Evolutionary conservation across 257 asterid species (phyloP).

Genomic region (Scutellaria barbata): DNA sequence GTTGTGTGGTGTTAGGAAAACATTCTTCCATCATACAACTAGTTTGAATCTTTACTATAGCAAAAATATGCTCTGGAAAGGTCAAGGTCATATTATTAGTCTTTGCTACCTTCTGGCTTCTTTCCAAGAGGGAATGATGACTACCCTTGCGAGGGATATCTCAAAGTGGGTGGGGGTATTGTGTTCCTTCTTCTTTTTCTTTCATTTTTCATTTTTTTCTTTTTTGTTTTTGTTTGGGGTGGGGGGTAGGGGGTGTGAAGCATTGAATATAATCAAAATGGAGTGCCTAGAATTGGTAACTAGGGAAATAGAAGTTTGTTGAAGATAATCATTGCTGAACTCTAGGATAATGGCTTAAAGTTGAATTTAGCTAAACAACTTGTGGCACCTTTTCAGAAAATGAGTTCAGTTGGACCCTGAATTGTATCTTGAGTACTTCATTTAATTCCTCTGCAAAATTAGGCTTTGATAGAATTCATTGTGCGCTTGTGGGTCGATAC

Average conservation of each 20-base stretch:
- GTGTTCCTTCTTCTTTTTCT: background rate
- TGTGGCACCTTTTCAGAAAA: background rate
- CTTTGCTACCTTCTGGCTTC: too few species aligned
- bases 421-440: background rate
- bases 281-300: background rate
- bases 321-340: constrained; percentile 24
- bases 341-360: background rate
- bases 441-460: constrained; percentile 13
- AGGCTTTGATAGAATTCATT: constrained; percentile 22
- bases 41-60: background rate
- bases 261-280: too few species aligned
- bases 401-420: background rate
- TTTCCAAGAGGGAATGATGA: too few species aligned
- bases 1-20: background rate
- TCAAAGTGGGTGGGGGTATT: too few species aligned
- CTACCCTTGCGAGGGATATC: too few species aligned
- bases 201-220: background rate
- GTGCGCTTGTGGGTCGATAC: background rate
- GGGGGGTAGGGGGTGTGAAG: background rate
- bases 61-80: too few species aligned
- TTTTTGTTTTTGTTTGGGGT: background rate
- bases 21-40: constrained; percentile 1
- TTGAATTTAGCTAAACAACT: background rate
- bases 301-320: background rate
- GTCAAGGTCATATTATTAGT: too few species aligned